Base-by-base conservation (phyloP, 2,329 filamentous ascomycete genomes). In the Fusarium sp. region DNA sequence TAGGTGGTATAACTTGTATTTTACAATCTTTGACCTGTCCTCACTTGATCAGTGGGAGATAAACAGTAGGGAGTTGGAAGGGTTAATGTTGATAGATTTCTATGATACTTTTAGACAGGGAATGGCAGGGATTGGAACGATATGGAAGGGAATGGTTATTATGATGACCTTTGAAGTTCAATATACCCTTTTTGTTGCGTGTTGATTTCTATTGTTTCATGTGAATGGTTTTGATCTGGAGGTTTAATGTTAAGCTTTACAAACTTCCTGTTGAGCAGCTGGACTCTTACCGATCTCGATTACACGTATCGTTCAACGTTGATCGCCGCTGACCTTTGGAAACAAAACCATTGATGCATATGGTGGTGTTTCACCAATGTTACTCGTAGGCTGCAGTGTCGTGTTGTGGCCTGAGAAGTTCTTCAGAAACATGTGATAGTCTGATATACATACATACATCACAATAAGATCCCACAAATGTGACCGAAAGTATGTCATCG, bases 71-170 rank as follows among this genome's bases (percentile, higher is more conserved):
- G 45, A 54, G 23, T 42, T 46, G 45, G 14, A 43, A 35, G 14
- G 41, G 45, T 20, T 59, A 23, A 21, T 52, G 51, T 65, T 58
- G 29, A 68, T 69, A 69, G 66, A 68, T 35, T 66, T 54, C 25
- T 48, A 61, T 48, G 67, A 43, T 47, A 51, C 33, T 51, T 61
- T 62, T 68, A 69, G 66, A 68, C 48, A 58, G 31, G 66, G 43
- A 55, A 42, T 42, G 47, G 25, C 18, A 51, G 21, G 58, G 27
- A 56, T 39, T 31, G 23, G 14, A 45, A 57, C 29, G 57, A 40
- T 51, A 54, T 25, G 51, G 53, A 50, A 47, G 40, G 47, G 23
- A 43, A 59, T 18, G 41, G 35, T 41, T 36, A 31, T 21, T 29
- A 45, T 33, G 39, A 46, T 39, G 31, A 42, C 40, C 18, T 61